phyloP scores from a whole-genome alignment of 2,329 filamentous ascomycete species.

The Ceratocystis cubensis region DNA sequence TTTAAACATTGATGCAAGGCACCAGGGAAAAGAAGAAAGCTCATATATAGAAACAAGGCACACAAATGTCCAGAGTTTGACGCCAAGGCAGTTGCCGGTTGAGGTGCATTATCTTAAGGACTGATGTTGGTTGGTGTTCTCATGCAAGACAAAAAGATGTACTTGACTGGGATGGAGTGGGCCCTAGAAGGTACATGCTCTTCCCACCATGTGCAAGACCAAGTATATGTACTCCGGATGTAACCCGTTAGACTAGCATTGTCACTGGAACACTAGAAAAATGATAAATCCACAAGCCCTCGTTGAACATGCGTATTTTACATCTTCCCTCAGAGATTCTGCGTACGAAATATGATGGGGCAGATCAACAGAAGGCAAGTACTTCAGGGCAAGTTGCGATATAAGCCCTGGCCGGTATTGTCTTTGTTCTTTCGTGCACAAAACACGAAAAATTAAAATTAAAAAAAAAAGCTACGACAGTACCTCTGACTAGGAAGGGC shows the following conservation, averaged over 20 bases:
- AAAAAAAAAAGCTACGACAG: background rate
- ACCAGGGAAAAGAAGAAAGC: background rate
- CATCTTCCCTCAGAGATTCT: background rate
- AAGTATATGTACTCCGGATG: background rate
- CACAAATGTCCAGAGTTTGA: background rate
- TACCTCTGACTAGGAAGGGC: background rate
- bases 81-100: background rate
- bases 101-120: background rate
- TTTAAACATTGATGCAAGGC: background rate
- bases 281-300: background rate
- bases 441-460: background rate
- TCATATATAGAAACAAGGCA: background rate
- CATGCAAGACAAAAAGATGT: background rate
- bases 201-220: background rate
- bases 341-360: background rate
- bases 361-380: background rate
- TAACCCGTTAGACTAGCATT: background rate
- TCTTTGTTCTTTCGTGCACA: background rate
- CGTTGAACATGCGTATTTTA: background rate
- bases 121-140: background rate
- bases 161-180: background rate
- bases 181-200: slow-evolving; percentile 2
- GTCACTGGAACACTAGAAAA: background rate
- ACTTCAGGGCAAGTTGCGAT: slow-evolving; percentile 3
- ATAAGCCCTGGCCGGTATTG: background rate